Percentiles rank a stretch among this genome's conserved stretches.
phyloP scores from a whole-genome alignment of 148 eudicot genomes.

The Persicaria tinctoria region DNA sequence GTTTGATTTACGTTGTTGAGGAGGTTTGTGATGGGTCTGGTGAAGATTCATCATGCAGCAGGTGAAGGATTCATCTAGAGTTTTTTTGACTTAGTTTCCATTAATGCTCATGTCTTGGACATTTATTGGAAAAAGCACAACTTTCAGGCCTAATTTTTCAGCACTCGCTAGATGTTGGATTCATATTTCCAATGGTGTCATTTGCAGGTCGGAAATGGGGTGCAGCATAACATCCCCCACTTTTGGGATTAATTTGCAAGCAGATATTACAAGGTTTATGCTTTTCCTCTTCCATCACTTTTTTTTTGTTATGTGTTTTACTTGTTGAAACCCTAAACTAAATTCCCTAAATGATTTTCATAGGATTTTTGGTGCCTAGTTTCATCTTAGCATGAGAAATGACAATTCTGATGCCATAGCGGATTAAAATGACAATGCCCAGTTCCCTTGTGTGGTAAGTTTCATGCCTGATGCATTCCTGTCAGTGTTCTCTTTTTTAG shows the following conservation, averaged over 20 bases:
- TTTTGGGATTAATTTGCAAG: constrained; percentile 55
- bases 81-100: neutral
- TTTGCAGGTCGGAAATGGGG: constrained; percentile 76
- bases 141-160: too few relatives aligned
- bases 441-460: constrained; percentile 75
- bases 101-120: neutral
- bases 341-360: too few relatives aligned
- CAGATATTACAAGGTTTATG: too few relatives aligned
- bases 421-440: constrained; percentile 78
- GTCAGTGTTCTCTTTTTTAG: neutral
- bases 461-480: neutral
- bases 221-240: constrained; percentile 68
- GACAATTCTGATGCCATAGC: constrained; percentile 95
- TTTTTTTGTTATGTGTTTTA: too few relatives aligned
- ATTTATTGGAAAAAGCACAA: neutral
- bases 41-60: too few relatives aligned
- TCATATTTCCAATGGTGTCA: neutral
- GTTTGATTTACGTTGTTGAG: too few relatives aligned
- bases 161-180: too few relatives aligned
- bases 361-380: too few relatives aligned
- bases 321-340: too few relatives aligned
- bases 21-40: too few relatives aligned
- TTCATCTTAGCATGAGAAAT: neutral
- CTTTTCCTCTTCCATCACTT: too few relatives aligned
- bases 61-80: constrained; percentile 6